Base-by-base conservation (phyloP, 768 basidiomycete species). In the Pulveroboletus sp. region DNA sequence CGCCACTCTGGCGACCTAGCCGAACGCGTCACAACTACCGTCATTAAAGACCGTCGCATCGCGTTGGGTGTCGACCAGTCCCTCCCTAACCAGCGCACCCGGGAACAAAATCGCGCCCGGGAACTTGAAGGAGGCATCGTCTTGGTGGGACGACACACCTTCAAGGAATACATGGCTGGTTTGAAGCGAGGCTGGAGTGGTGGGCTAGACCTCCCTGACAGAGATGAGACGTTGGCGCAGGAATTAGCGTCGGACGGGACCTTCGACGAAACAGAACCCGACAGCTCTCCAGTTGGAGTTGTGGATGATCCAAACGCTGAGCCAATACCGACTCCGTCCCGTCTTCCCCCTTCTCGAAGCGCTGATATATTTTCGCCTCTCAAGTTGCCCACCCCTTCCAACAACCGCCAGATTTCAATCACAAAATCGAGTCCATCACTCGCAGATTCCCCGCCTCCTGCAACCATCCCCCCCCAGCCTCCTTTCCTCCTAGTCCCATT, bases 131-230 rank as follows among this genome's bases (percentile, higher is more conserved):
- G 93, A 12, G 95, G 94, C 2, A 76, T 83, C 34, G 76, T 96
- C 49, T 73, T 99, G 49, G 68, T 99, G 26, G 96, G 96, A 4
- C 81, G 96, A 43, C 82, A 89, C 30, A 88, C 91, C 1, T 78
- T 95, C 69, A 99, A 97, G 72, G 96, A 99, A 71, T 98, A 89
- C 67, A 81, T 97, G 81, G 77, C 83, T 47, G 96, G 95, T 3
- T 63, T 97, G 35, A 81, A 78, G 62, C 76, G 79, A 46, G 96
- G 96, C 2, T 99, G 90, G 89, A 81, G 85, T 17, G 83, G 83
- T 24, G 74, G 81, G 1, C 66, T 91, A 27, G 77, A 84, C 40
- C 77, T 79, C 43, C 71, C 85, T 45, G 87, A 90, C 62, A 69
- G 72, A 30, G 91, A 94, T 50, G 85, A 91, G 45, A 66, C 71